These are phyloP conservation scores for Macrotyloma uniflorum DNA, from an alignment of 306 rosid genomes.

Conservation along the genomic window DNA sequence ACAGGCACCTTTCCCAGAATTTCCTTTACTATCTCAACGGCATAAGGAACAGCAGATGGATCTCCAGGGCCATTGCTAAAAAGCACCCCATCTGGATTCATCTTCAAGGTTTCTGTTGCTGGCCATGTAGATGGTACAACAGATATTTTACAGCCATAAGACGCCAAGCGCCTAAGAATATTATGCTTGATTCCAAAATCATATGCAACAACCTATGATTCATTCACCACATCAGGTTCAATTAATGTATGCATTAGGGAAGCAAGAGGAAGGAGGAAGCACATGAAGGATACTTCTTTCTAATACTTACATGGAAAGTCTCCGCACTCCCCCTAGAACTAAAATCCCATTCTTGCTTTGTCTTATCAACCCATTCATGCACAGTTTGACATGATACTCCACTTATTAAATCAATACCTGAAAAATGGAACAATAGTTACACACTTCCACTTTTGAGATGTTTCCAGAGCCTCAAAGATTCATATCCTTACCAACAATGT, in stretches of 20 bases:
- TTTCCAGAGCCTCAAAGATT: not conserved
- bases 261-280: not conserved
- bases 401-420: conserved; percentile 89
- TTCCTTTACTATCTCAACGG: conserved; percentile 79
- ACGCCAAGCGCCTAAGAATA: conserved; percentile 84
- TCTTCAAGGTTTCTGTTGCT: conserved; percentile 73
- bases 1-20: conserved; percentile 84
- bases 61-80: conserved; percentile 98
- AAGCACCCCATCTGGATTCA: conserved; percentile 90
- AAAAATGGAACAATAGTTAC: conserved; percentile 35
- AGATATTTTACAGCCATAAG: conserved; percentile 86
- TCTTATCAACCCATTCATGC: conserved; percentile 76
- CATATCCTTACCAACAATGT: conserved; percentile 81
- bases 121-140: conserved; percentile 93
- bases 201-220: conserved; percentile 78
- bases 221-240: conserved; percentile 16
- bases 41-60: conserved; percentile 95
- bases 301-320: conserved; percentile 62
- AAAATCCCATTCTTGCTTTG: conserved; percentile 70
- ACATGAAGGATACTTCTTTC: not conserved
- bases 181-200: conserved; percentile 97
- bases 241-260: conserved; percentile 7
- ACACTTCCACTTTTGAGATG: not conserved
- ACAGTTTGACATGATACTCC: conserved; percentile 86
- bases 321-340: conserved; percentile 43